Conservation (phyloP, 73 alveolate genomes). For the Paramecium sexaurelia region DNA sequence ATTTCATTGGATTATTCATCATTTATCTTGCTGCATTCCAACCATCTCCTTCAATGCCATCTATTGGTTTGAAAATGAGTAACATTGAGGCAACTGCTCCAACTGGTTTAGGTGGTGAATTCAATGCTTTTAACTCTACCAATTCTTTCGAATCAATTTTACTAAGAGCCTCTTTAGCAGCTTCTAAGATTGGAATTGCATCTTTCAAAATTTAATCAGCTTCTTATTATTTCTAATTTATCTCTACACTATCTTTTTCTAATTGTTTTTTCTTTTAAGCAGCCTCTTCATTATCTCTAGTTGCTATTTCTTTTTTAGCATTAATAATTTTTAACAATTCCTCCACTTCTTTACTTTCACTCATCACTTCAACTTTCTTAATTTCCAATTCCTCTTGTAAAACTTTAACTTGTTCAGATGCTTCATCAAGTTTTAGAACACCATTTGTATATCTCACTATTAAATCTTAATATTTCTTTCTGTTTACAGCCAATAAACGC, state of each 20-base stretch:
- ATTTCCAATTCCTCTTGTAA: conserved; percentile 80
- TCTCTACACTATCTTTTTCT: conserved; percentile 73
- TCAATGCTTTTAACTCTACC: conserved; percentile 88
- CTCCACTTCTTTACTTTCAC: conserved; percentile 79
- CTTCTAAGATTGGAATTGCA: conserved; percentile 93
- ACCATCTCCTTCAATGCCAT: conserved; percentile 77
- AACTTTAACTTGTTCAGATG: conserved; percentile 91
- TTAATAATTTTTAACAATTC: conserved; percentile 80
- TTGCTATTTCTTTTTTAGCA: conserved; percentile 81
- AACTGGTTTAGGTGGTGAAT: conserved; percentile 87
- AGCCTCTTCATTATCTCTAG: conserved; percentile 78
- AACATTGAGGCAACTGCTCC: conserved; percentile 79
- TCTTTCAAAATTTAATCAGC: conserved; percentile 83
- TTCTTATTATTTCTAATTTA: conserved; percentile 78
- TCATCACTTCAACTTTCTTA: conserved; percentile 84
- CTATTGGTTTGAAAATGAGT: conserved; percentile 75
- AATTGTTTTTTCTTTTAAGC: conserved; percentile 79
- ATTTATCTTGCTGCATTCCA: conserved; percentile 83
- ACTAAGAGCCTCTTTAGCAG: conserved; percentile 95
- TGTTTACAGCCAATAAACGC: conserved; percentile 77
- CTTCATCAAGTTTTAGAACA: conserved; percentile 91
- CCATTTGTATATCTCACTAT: conserved; percentile 93
- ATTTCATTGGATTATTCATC: conserved; percentile 74
- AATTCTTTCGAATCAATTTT: conserved; percentile 91
- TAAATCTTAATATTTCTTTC: conserved; percentile 82